Evolutionary conservation across 441 rosid species (phyloP), one percentile per base, ranked within the genome.

Genomic region (Hura crepitans): DNA sequence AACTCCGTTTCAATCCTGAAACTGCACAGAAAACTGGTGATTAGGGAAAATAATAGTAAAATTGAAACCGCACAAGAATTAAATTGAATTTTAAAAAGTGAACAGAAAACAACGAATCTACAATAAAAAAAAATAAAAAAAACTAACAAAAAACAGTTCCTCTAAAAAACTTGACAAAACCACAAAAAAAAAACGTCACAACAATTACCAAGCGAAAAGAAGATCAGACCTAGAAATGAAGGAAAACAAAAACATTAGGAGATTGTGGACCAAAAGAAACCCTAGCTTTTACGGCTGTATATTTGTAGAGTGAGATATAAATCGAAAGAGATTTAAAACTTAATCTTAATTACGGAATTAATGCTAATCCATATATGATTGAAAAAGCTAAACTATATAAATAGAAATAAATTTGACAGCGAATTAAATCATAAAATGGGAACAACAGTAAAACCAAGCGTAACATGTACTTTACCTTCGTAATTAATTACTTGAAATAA

Each of bases 221-320:
- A 74, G 82, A 81, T 75, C 82, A 43, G 78, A 84, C 84, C 83
- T 83, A 76, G 82, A 75, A 79, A 72, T 67, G 37, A 28, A 53
- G 72, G 57, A 18, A 43, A 49, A 11, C 20, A 61, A 18, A 43
- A 49, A 11, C 20, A 45, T 58, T n/a, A 37, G 42, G 62, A 69
- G 59, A 35, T 35, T 35, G 39, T 70, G 43, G 71, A 65, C 50
- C 51, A 1, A 42, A 49, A 22, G 67, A 82, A 81, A 67, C 77
- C 84, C 83, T 78, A 80, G 43, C 54, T 66, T n/a, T 68, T 53
- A 30, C 18, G 42, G 37, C 71, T 33, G 37, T 5, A 70, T 55
- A 66, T 45, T 35, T 9, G 28, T 14, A 47, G 30, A 67, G 25
- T 42, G 57, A 5, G 73, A 39, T 6, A 62, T 47, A 66, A 71